A percentile compares a stretch with the other conserved stretches of the same genome.
phyloP scores from a whole-genome alignment of 352 stramenopile species.

The Phytophthora ohioensis region DNA sequence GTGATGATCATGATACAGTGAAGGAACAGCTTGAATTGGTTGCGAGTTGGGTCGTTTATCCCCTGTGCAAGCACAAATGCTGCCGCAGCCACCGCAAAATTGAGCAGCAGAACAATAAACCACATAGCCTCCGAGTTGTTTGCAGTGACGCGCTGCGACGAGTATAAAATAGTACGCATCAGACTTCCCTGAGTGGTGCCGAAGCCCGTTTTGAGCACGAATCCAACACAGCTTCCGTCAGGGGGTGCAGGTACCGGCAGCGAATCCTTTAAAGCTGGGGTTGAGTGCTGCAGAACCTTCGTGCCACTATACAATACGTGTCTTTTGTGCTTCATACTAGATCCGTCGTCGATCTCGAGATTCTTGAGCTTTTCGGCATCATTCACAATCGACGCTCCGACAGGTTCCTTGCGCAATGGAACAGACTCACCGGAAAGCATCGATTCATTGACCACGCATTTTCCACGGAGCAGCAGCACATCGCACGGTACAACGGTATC shows the following conservation, averaged over 20 bases:
- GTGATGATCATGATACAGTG: constrained; percentile 99
- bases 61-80: constrained; percentile 93
- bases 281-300: constrained; percentile 85
- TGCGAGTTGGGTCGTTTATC: constrained; percentile 90
- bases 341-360: constrained; percentile 73
- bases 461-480: constrained; percentile 95
- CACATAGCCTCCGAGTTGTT: constrained; percentile 96
- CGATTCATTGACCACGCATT: constrained; percentile 98
- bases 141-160: constrained; percentile 96
- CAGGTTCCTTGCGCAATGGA: constrained; percentile 97
- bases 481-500: constrained; percentile 94
- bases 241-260: constrained; percentile 71
- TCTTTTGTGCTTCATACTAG: constrained; percentile 88
- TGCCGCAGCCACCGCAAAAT: constrained; percentile 96
- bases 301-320: constrained; percentile 95
- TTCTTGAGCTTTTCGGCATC: constrained; percentile 77
- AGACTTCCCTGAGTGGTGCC: constrained; percentile 97
- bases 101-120: constrained; percentile 96
- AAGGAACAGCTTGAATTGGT: constrained; percentile 96
- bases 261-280: constrained; percentile 44
- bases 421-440: constrained; percentile 99
- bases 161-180: constrained; percentile 98
- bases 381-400: constrained; percentile 73
- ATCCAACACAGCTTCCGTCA: constrained; percentile 92
- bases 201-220: constrained; percentile 98